Evolutionary conservation across 495 filamentous ascomycete genomes (phyloP).

Genomic region (Podospora conica): DNA sequence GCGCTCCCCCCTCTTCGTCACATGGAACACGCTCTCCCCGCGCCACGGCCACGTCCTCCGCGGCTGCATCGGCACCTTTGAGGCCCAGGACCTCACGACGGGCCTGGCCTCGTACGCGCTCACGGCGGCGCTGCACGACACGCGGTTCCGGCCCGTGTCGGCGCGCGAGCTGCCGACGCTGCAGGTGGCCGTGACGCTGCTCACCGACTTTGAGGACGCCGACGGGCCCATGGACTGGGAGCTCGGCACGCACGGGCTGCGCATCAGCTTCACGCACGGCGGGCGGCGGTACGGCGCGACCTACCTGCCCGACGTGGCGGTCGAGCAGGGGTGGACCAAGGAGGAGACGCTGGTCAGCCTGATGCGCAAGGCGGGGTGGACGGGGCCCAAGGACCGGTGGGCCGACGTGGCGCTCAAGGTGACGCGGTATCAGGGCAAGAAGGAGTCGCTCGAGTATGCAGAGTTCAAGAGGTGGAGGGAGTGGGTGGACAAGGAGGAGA

Average conservation of each 20-base stretch:
- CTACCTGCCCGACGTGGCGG: slow-evolving; percentile 86
- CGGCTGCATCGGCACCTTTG: slow-evolving; percentile 96
- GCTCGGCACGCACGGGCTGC: slow-evolving; percentile 76
- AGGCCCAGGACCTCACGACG: slow-evolving; percentile 61
- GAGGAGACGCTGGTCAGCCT: slow-evolving; percentile 84
- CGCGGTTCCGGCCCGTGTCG: slow-evolving; percentile 72
- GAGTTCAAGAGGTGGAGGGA: slow-evolving; percentile 73
- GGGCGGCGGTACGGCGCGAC: slow-evolving; percentile 69
- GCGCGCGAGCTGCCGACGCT: slow-evolving; percentile 60
- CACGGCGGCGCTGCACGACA: slow-evolving; percentile 84
- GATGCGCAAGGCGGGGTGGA: slow-evolving; percentile 93
- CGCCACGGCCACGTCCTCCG: slow-evolving; percentile 60
- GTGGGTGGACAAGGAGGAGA: slow-evolving; percentile 54
- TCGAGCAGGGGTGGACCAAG: slow-evolving; percentile 92
- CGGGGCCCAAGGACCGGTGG: slow-evolving; percentile 63
- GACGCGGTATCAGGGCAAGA: slow-evolving; percentile 74
- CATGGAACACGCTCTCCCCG: slow-evolving; percentile 73
- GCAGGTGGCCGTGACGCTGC: slow-evolving; percentile 64
- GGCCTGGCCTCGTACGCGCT: slow-evolving; percentile 79
- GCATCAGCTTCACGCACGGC: slow-evolving; percentile 65
- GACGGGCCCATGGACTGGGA: slow-evolving; percentile 75
- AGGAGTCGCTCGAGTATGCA: slow-evolving; percentile 58
- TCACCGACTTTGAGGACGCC: slow-evolving; percentile 70
- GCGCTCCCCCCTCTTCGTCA: slow-evolving; percentile 77
- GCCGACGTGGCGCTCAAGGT: slow-evolving; percentile 66